phyloP scores from a whole-genome alignment of 176 grass and related monocot species.

The Chloris gayana region DNA sequence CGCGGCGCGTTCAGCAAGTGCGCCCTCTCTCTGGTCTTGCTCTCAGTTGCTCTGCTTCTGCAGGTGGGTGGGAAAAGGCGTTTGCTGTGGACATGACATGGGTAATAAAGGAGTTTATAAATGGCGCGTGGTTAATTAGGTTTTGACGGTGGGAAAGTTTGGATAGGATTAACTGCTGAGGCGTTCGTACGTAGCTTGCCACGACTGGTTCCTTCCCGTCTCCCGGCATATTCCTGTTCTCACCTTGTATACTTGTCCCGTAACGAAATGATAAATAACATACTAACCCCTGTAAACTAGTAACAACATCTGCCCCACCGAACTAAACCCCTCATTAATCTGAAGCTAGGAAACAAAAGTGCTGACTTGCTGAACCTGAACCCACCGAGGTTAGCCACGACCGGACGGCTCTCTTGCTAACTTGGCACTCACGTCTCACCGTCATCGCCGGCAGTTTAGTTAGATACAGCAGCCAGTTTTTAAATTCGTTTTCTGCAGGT shows the following conservation, averaged over 20 bases:
- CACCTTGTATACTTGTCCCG: background rate
- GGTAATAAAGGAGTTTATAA: too few relatives aligned
- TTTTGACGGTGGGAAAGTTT: too few relatives aligned
- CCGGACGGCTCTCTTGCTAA: background rate
- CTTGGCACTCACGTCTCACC: background rate
- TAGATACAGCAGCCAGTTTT: background rate
- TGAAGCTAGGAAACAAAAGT: background rate
- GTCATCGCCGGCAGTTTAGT: background rate
- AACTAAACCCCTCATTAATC: background rate
- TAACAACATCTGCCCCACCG: background rate
- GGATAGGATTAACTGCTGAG: too few relatives aligned
- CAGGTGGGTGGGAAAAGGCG: too few relatives aligned
- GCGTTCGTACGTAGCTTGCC: too few relatives aligned
- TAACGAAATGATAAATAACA: background rate
- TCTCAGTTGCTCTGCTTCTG: too few relatives aligned
- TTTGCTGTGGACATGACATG: background rate
- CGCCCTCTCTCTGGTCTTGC: too few relatives aligned
- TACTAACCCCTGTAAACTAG: background rate
- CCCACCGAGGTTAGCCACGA: background rate
- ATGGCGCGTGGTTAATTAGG: too few relatives aligned
- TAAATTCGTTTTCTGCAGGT: background rate
- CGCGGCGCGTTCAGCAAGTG: too few relatives aligned
- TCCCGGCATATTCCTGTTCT: background rate
- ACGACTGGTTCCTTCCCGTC: background rate
- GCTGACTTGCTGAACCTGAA: background rate